Conservation (phyloP, 225 moss, liverwort and hornwort species). For the Bryum argenteum region DNA sequence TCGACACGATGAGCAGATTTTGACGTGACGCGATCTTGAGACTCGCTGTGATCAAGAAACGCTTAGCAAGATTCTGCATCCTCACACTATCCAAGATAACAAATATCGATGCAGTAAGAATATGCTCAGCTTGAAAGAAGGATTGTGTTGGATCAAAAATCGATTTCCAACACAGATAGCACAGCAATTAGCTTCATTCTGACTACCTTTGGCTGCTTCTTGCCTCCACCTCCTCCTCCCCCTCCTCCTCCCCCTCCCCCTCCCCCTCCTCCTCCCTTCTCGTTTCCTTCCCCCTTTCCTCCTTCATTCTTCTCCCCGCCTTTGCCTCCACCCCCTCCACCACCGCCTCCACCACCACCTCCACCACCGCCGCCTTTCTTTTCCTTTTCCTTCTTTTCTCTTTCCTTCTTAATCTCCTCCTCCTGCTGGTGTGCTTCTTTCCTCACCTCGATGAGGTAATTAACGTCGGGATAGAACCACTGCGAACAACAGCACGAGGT, state of each 20-base stretch:
- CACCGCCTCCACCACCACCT: background rate
- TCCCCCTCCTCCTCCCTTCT: slow-evolving; percentile 19
- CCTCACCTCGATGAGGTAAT: slow-evolving; percentile 13
- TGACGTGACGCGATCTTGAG: background rate
- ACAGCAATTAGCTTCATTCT: background rate
- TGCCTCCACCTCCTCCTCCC: slow-evolving; percentile 17
- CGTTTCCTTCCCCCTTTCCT: background rate
- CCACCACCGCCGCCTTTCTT: background rate
- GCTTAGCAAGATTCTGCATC: background rate
- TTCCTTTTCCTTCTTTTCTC: background rate
- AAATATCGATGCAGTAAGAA: too few relatives aligned
- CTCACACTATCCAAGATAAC: too few relatives aligned
- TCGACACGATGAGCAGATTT: background rate
- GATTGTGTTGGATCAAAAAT: too few relatives aligned
- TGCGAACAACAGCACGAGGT: slow-evolving; percentile 20
- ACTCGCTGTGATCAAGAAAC: background rate
- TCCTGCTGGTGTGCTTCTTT: background rate
- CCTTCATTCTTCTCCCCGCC: slow-evolving; percentile 13
- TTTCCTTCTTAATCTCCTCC: background rate
- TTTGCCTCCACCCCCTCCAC: background rate
- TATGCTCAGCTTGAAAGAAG: too few relatives aligned
- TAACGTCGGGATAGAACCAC: slow-evolving; percentile 43
- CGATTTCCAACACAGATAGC: background rate
- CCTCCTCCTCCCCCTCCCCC: background rate
- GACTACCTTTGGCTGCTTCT: slow-evolving; percentile 52